Conservation (phyloP, 129 eudicot species). For the Pulicaria dysenterica region DNA sequence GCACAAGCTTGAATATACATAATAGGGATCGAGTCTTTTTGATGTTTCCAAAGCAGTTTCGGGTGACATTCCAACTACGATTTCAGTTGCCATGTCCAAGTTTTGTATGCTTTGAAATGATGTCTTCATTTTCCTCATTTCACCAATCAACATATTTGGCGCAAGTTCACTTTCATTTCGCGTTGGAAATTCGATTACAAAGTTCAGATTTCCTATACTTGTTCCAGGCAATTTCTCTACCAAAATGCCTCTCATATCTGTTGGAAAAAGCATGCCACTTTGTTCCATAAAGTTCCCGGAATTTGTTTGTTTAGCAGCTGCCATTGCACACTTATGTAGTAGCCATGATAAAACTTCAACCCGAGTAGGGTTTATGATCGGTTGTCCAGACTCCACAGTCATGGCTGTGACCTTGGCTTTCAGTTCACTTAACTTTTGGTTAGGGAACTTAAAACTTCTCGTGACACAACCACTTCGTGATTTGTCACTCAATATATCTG, state of each 20-base stretch:
- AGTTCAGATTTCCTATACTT: constrained; percentile 6
- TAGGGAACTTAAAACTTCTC: constrained; percentile 22
- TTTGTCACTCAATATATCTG: not conserved
- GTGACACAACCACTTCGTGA: constrained; percentile 10
- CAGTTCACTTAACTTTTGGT: constrained; percentile 10
- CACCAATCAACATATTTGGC: not conserved
- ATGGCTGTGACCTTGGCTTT: constrained; percentile 18
- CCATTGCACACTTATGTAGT: constrained; percentile 10
- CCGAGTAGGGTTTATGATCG: constrained; percentile 25
- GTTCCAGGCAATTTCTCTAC: constrained; percentile 7
- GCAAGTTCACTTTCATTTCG: not conserved
- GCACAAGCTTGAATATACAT: constrained; percentile 19
- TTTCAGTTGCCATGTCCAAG: not conserved
- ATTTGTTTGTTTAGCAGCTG: constrained; percentile 2
- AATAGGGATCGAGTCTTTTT: constrained; percentile 1
- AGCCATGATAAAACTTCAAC: constrained; percentile 17
- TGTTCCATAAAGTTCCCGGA: not conserved
- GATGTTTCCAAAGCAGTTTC: constrained; percentile 4
- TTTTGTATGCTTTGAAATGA: not conserved
- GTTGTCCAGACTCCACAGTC: constrained; percentile 3
- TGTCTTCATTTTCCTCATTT: not conserved
- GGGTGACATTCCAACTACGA: not conserved
- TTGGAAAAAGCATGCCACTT: not conserved
- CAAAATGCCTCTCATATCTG: not conserved
- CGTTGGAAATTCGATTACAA: constrained; percentile 18